phyloP scores from a whole-genome alignment of 441 rosid species.

The Syzygium malaccense region DNA sequence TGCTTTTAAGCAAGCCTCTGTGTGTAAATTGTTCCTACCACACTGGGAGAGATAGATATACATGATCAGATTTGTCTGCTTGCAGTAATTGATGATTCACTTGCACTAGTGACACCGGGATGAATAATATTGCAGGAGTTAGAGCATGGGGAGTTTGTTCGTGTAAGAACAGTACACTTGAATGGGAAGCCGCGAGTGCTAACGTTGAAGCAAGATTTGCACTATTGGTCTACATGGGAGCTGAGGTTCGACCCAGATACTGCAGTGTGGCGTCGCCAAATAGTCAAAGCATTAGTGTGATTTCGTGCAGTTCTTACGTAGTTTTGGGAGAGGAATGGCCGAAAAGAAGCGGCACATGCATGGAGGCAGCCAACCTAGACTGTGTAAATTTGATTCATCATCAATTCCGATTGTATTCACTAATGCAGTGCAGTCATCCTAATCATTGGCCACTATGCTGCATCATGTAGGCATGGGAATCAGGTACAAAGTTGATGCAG shows the following conservation, averaged over 20 bases:
- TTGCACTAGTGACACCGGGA: not conserved
- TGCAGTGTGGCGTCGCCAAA: slow-evolving; percentile 64
- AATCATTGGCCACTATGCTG: not conserved
- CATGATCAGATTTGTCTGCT: not conserved
- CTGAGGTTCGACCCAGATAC: slow-evolving; percentile 72
- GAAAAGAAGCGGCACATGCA: not conserved
- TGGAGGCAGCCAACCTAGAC: not conserved
- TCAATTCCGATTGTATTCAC: not conserved
- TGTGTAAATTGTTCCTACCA: not conserved
- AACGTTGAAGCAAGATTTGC: slow-evolving; percentile 94
- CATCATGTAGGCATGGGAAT: not conserved
- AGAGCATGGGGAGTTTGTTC: slow-evolving; percentile 80
- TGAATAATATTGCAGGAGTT: slow-evolving; percentile 45
- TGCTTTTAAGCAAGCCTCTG: not conserved
- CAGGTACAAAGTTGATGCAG: not conserved
- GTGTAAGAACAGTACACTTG: slow-evolving; percentile 75
- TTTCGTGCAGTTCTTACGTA: not conserved
- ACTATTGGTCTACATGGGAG: slow-evolving; percentile 99
- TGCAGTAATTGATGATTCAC: not conserved
- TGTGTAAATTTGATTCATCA: not conserved
- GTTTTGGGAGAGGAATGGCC: not conserved
- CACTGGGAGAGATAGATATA: not conserved
- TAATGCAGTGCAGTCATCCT: not conserved
- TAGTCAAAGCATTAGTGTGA: slow-evolving; percentile 46
- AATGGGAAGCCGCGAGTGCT: slow-evolving; percentile 90